phyloP scores from a whole-genome alignment of 2,329 filamentous ascomycete species.

The Pestalotiopsis sp. region DNA sequence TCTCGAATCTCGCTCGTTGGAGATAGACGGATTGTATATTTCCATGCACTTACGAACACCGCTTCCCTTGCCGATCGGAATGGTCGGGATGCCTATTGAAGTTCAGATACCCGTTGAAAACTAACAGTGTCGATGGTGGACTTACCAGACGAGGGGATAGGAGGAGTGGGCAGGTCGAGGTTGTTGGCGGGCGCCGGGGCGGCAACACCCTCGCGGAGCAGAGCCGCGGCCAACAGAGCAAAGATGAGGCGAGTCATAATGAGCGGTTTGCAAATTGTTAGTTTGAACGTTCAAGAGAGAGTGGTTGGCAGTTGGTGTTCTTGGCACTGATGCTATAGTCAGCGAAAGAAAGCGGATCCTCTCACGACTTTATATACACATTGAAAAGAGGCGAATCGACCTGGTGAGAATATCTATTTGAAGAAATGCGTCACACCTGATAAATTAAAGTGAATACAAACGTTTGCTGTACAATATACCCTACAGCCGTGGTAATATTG shows the following conservation, averaged over 20 bases:
- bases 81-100: not conserved
- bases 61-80: not conserved
- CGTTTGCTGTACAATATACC: not conserved
- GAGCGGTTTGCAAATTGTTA: not conserved
- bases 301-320: not conserved
- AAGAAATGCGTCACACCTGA: not conserved
- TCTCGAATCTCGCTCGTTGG: too few species aligned
- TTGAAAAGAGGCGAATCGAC: not conserved
- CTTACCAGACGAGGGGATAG: not conserved
- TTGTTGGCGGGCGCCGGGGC: not conserved
- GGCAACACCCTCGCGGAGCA: constrained; percentile 6
- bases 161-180: not conserved
- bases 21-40: too few species aligned
- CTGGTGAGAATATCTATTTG: not conserved
- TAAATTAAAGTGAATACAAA: not conserved
- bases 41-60: not conserved
- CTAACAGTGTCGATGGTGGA: not conserved
- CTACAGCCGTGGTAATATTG: not conserved
- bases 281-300: too few species aligned
- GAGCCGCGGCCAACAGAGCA: constrained; percentile 11
- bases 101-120: not conserved
- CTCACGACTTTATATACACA: not conserved
- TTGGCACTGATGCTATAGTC: not conserved
- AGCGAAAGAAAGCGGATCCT: not conserved
- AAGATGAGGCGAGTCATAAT: constrained; percentile 14